phyloP scores from a whole-genome alignment of 2,329 filamentous ascomycete species.

The Phaeosphaeriaceae sp. region DNA sequence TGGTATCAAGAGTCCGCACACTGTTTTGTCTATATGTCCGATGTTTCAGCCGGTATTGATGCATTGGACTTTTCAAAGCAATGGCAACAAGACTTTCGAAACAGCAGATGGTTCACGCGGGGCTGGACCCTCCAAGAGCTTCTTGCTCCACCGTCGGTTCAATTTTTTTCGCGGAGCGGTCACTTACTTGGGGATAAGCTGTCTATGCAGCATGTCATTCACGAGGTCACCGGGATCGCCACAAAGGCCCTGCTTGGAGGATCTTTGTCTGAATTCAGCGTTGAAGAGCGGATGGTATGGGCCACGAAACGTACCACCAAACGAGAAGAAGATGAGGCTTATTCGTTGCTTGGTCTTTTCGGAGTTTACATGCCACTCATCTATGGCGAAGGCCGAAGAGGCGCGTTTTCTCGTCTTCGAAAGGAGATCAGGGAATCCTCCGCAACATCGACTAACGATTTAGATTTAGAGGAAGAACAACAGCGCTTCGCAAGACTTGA shows the following conservation, averaged over 20 bases:
- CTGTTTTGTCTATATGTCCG: neutral
- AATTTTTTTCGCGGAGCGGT: neutral
- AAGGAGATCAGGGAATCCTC: neutral
- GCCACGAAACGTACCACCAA: neutral
- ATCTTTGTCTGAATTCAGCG: neutral
- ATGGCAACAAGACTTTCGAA: neutral
- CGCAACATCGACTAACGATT: too few relatives aligned
- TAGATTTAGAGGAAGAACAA: neutral
- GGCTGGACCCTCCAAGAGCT: slow-evolving; percentile 4
- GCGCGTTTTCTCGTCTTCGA: slow-evolving; percentile 14
- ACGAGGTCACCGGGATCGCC: neutral
- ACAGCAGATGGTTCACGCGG: neutral
- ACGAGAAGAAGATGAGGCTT: neutral
- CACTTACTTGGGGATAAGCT: neutral
- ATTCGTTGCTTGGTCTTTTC: neutral
- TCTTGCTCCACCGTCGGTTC: neutral
- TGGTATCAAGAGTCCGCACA: neutral
- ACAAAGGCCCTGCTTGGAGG: neutral
- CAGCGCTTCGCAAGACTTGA: neutral
- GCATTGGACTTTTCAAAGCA: neutral
- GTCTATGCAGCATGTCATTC: neutral
- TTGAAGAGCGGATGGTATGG: neutral
- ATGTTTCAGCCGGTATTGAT: neutral
- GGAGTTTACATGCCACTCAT: neutral
- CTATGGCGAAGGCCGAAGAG: slow-evolving; percentile 6